These are phyloP conservation scores for Diospyros kaki DNA, from an alignment of 148 eudicot genomes.

Conservation along the genomic window DNA sequence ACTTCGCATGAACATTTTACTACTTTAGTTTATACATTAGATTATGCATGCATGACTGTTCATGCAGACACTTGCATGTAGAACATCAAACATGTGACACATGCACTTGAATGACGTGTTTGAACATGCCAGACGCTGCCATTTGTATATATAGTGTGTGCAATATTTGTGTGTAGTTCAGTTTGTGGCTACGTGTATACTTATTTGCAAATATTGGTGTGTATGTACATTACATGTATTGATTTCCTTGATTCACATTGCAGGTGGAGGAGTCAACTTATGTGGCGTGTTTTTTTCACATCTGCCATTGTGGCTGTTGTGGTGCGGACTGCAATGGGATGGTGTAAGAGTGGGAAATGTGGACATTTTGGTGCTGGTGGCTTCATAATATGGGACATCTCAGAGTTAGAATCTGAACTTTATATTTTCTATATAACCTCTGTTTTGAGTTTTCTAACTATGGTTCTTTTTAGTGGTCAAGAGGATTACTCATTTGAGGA, in stretches of 20 bases:
- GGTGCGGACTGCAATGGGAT: slow-evolving; percentile 95
- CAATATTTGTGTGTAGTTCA: neutral
- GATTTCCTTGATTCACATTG: slow-evolving; percentile 14
- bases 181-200: neutral
- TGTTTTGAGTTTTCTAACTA: slow-evolving; percentile 23
- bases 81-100: too few relatives aligned
- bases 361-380: slow-evolving; percentile 99
- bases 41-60: neutral
- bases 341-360: slow-evolving; percentile 97
- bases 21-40: neutral
- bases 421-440: slow-evolving; percentile 3
- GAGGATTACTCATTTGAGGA: slow-evolving; percentile 97
- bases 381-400: slow-evolving; percentile 96
- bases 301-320: slow-evolving; percentile 99
- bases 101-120: neutral
- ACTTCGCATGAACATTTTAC: neutral
- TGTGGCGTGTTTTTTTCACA: slow-evolving; percentile 99
- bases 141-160: neutral
- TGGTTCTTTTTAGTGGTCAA: slow-evolving; percentile 66
- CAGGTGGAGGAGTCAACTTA: slow-evolving; percentile 99
- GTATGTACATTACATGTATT: neutral
- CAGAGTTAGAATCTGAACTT: slow-evolving; percentile 57
- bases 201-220: neutral
- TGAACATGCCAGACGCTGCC: neutral
- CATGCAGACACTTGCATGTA: neutral